Base-by-base conservation (phyloP, 2,329 filamentous ascomycete genomes). In the Pseudogymnoascus verrucosus region DNA sequence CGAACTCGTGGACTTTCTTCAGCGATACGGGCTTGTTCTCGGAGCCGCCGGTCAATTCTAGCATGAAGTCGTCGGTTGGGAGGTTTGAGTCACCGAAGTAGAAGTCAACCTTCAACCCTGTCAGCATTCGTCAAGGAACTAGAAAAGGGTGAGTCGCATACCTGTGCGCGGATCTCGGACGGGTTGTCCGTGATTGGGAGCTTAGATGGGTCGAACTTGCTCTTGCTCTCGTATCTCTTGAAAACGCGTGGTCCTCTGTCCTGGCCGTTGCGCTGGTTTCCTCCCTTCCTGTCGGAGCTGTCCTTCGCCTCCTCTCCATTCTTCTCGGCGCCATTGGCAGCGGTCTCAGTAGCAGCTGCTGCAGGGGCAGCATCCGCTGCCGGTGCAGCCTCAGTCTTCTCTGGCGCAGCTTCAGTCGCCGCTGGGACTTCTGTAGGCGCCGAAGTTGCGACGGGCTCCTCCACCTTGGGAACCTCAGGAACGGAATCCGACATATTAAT, bases 1-100 rank as follows among this genome's bases (percentile, higher is more conserved):
- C 93, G 83, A 99, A 99, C 61, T 80, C 87, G 81, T 88, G 86
- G 68, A 99, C 86, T 66, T 87, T 84, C 72, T 87, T 87, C 69
- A 99, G 81, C 21, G 87, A 80, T 39, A 99, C 87, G 47, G 93
- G 84, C 75, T 89, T 89, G 81, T 97, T 96, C 71, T 89, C 83
- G 68, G 84, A 80, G 64, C 93, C 93, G 40, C 87, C 89, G 63
- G 91, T 89, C 71, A 87, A 82, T 67, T 86, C 82, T 80, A 92
- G 90, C 69, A 99, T 83, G 79, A 91, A 96, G 75, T 91, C 89
- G 78, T 99, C 96, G 71, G 86, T 87, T 61, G 89, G 88, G 39
- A 99, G 85, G 78, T 97, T 97, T 72, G 88, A 90, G 76, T 96
- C 90, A 71, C 90, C 90, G 78, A 97, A 96, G 82, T 97, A 97